Base-by-base conservation (phyloP, 805 yeast genomes). In the Candida adriatica region DNA sequence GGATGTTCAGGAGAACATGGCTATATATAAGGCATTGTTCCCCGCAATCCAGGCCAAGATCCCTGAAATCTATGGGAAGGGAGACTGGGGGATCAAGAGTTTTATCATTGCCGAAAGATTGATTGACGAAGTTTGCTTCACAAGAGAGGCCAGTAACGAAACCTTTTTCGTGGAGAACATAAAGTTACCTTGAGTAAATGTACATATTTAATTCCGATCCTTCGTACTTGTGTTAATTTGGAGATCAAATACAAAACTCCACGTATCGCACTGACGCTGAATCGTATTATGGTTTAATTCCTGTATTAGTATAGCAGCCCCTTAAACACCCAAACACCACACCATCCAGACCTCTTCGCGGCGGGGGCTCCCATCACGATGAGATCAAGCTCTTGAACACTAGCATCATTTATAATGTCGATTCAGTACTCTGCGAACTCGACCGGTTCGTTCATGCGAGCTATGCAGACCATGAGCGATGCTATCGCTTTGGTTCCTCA, bases 361-460 rank as follows among this genome's bases (percentile, higher is more conserved):
- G n/a, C n/a, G n/a, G n/a, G n/a, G n/a, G n/a, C n/a, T n/a, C n/a
- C n/a, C n/a, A n/a, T n/a, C n/a, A n/a, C n/a, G n/a, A n/a, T n/a
- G n/a, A n/a, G n/a, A n/a, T n/a, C n/a, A n/a, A n/a, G n/a, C n/a
- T n/a, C n/a, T n/a, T n/a, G n/a, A n/a, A n/a, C n/a, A n/a, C n/a
- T n/a, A n/a, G n/a, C n/a, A n/a, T n/a, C n/a, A n/a, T n/a, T n/a
- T n/a, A n/a, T n/a, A n/a, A 72, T 71, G 76, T 59, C 73, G 2
- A 60, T 60, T 0, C 46, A 70, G 6, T 74, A 73, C 41, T 67
- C 70, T 28, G 80, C 68, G 7, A 61, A 70, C 10, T 79, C 88
- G 2, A 79, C 88, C 8, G 70, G 73, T 55, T 80, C 92, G 15
- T 82, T 73, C 55, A 73, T 82, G 81, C 72, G 71, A 50, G 90